These are phyloP conservation scores for Camelina laxa DNA, from an alignment of 345 rosid genomes.

Conservation along the genomic window DNA sequence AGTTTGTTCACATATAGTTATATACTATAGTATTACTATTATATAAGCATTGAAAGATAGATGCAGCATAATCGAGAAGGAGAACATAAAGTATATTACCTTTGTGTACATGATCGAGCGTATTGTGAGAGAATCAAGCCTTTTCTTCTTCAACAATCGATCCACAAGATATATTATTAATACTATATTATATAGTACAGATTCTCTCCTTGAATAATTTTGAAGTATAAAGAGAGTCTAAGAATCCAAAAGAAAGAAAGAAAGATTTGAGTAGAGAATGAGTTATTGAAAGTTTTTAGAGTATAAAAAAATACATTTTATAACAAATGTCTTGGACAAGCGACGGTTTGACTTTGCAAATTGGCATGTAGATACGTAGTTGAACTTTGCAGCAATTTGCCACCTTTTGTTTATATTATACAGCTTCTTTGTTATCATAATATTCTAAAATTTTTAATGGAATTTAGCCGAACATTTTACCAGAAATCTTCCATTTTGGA, in stretches of 20 bases:
- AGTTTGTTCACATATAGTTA: too few relatives aligned
- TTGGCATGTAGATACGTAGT: constrained; percentile 49
- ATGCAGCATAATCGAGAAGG: constrained; percentile 36
- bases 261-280: constrained; percentile 45
- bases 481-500: constrained; percentile 13
- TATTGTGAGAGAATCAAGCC: constrained; percentile 35
- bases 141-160: constrained; percentile 61
- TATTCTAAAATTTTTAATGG: constrained; percentile 45
- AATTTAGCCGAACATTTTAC: constrained; percentile 58
- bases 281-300: constrained; percentile 26
- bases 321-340: constrained; percentile 33
- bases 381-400: constrained; percentile 56
- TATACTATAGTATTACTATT: background rate
- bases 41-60: constrained; percentile 21
- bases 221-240: constrained; percentile 15
- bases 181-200: constrained; percentile 4
- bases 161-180: constrained; percentile 41
- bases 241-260: constrained; percentile 30
- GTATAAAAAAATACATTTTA: constrained; percentile 8
- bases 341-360: constrained; percentile 61
- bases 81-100: constrained; percentile 34
- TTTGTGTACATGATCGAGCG: constrained; percentile 36
- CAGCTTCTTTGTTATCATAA: constrained; percentile 15
- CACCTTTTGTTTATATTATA: constrained; percentile 32
- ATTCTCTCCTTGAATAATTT: constrained; percentile 27